Evolutionary conservation across 1,284 basidiomycete species (phyloP), one percentile per base, ranked within the genome.

Genomic region (Boletus mariae): DNA sequence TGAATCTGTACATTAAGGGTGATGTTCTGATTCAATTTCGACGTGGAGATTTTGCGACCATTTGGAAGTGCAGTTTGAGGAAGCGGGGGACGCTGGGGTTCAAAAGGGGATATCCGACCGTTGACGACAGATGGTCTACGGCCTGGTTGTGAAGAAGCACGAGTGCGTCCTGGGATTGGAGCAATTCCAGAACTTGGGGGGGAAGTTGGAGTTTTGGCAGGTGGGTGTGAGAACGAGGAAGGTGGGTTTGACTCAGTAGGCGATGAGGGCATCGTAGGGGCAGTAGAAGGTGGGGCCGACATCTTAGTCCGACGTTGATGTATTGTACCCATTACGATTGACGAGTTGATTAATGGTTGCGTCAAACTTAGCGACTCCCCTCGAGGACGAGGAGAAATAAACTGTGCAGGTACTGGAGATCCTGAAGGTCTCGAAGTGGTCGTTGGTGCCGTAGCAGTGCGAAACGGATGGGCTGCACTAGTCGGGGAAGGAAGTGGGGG

Each of bases 81-180:
- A 17, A 82, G 63, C 9, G 80, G 82, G 9, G 82, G 81, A 45
- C 71, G 73, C 49, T 75, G 74, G 45, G 58, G 50, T 48, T 78
- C 78, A 37, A 70, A 64, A 25, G 76, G 78, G 25, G 78, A 79
- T 55, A 75, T 70, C 45, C 76, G 72, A 48, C 77, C 77, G 53
- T 74, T 74, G 38, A 73, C 64, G 25, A 82, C 57, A n/a, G 82
- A 80, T 34, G 83, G 80, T 56, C 84, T 75, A 52, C 84, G 78
- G 32, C 82, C 83, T 44, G 86, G 86, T 57, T 87, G 85, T 35
- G 87, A 88, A 20, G 77, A 80, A 47, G 84, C 85, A 42, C 89
- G 80, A 56, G 63, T 77, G 52, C 88, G 80, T 34, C 78, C 78
- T 5, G 37, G 62, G 48, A 43, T 64, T 57, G 51, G 62, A 47